Percentiles rank a stretch among this genome's conserved stretches.
phyloP scores from a whole-genome alignment of 2,329 filamentous ascomycete genomes.

The Cryphonectria japonica region DNA sequence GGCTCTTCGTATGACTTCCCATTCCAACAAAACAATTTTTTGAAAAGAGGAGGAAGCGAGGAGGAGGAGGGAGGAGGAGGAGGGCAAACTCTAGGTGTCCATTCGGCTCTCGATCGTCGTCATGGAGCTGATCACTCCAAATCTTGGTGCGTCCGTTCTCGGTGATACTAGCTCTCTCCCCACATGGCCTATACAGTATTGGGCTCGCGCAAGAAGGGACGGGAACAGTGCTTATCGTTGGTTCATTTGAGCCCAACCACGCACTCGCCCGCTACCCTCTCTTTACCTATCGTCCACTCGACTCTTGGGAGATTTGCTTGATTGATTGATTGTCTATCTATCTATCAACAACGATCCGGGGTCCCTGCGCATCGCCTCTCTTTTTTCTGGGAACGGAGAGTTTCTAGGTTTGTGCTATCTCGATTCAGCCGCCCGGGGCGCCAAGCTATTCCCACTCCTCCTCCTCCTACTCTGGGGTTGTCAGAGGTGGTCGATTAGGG shows the following conservation, averaged over 20 bases:
- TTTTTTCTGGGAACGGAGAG: neutral
- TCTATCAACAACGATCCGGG: neutral
- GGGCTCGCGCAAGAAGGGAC: neutral
- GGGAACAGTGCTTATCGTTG: constrained; percentile 18
- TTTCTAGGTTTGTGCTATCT: neutral
- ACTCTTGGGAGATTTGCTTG: neutral
- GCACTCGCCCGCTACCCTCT: no score
- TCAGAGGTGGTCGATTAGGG: neutral
- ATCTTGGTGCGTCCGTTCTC: constrained; percentile 23
- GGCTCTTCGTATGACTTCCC: neutral
- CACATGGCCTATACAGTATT: constrained; percentile 20
- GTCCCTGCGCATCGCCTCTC: neutral
- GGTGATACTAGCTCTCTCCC: constrained; percentile 20
- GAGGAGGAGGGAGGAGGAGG: neutral
- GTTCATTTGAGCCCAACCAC: constrained; percentile 8
- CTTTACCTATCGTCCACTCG: neutral
- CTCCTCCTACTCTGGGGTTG: neutral
- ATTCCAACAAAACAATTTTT: neutral
- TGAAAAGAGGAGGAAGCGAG: neutral
- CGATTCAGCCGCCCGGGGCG: neutral
- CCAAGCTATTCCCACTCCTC: neutral
- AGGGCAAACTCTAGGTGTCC: neutral
- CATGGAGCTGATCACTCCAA: constrained; percentile 17
- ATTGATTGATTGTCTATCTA: neutral
- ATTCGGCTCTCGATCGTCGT: constrained; percentile 4